Percentiles rank a stretch among this genome's conserved stretches.
Evolutionary conservation across 164 flowering plant species (phyloP).

Genomic region (Stephania japonica): DNA sequence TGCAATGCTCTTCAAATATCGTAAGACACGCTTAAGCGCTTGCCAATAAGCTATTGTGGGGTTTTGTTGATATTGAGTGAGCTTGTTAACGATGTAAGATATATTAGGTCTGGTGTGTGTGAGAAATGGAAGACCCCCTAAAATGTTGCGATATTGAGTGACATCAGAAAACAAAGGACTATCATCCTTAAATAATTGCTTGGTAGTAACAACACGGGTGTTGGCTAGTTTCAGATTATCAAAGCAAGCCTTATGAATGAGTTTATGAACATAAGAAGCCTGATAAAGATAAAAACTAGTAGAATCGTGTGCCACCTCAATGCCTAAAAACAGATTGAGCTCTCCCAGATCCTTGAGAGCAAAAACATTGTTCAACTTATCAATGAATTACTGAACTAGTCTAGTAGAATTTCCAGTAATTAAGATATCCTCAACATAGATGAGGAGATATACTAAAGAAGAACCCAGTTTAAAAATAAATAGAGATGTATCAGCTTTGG

Average conservation of each 20-base stretch:
- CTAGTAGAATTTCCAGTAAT: not conserved
- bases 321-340: not conserved
- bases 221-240: no score
- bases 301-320: not conserved
- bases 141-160: not conserved
- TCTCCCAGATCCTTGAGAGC: not conserved
- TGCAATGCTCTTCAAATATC: not conserved
- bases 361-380: not conserved
- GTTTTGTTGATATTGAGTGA: not conserved
- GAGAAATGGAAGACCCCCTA: no score
- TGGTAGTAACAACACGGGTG: not conserved
- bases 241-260: not conserved
- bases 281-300: not conserved
- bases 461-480: not conserved
- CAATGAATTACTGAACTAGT: not conserved
- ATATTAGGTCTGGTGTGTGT: not conserved
- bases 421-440: not conserved
- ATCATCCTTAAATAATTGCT: not conserved
- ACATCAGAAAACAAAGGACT: not conserved
- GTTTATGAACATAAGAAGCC: not conserved
- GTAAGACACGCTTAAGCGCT: not conserved
- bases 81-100: not conserved
- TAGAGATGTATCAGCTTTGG: not conserved
- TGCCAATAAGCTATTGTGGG: not conserved
- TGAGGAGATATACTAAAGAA: not conserved